phyloP scores from a whole-genome alignment of 208 protist genomes.

The Crithidia thermophila region DNA sequence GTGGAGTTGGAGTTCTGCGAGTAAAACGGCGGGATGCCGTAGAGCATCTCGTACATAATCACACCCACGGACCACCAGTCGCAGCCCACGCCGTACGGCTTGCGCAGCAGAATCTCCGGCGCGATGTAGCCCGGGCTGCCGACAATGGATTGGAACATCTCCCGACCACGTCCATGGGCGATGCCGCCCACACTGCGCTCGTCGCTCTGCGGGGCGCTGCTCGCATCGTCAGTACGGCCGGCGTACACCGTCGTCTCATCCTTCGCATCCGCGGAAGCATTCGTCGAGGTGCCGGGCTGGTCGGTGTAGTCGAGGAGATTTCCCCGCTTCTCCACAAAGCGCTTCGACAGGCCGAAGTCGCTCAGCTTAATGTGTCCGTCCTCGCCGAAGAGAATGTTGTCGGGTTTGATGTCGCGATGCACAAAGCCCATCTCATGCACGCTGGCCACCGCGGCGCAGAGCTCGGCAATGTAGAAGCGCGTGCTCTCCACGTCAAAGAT shows the following conservation, averaged over 20 bases:
- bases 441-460: constrained; percentile 88
- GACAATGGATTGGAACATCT: constrained; percentile 93
- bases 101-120: constrained; percentile 94
- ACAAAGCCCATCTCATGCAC: constrained; percentile 93
- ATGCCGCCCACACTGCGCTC: constrained; percentile 12
- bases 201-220: not conserved
- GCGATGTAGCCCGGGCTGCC: constrained; percentile 98
- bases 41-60: constrained; percentile 98
- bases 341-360: constrained; percentile 97
- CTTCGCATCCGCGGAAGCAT: not conserved
- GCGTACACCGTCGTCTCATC: constrained; percentile 17
- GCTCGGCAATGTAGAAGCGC: constrained; percentile 93
- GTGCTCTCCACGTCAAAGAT: constrained; percentile 87
- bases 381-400: constrained; percentile 97
- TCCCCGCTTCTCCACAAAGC: constrained; percentile 67
- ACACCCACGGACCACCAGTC: constrained; percentile 99
- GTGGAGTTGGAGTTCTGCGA: constrained; percentile 91
- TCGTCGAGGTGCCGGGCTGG: constrained; percentile 17
- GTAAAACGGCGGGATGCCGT: constrained; percentile 96
- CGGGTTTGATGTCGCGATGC: constrained; percentile 98
- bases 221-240: constrained; percentile 1
- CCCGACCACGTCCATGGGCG: constrained; percentile 39
- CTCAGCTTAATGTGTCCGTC: constrained; percentile 98
- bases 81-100: constrained; percentile 95
- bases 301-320: constrained; percentile 70